A percentile compares a stretch with the other conserved stretches of the same genome.
These are phyloP conservation scores for Lentinula guzmanii DNA, from an alignment of 768 basidiomycete species.

Conservation along the genomic window DNA sequence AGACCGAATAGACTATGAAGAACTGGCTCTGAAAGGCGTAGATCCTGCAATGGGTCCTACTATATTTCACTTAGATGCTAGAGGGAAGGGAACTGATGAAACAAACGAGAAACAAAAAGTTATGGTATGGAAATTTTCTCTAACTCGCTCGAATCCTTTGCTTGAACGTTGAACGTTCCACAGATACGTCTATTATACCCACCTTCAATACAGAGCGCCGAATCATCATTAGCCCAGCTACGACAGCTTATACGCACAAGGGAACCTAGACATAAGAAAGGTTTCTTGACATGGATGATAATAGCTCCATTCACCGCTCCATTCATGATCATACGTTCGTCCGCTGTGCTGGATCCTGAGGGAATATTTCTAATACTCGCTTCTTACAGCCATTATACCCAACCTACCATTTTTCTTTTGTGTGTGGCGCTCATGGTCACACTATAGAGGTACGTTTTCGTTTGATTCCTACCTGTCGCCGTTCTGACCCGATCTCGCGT, in stretches of 20 bases:
- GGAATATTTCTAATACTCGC: too few relatives aligned
- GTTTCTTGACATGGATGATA: slow-evolving; percentile 61
- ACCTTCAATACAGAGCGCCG: slow-evolving; percentile 29
- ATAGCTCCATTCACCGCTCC: slow-evolving; percentile 71
- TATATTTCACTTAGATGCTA: slow-evolving; percentile 19
- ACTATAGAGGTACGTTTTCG: slow-evolving; percentile 56
- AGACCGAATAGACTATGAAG: slow-evolving; percentile 76
- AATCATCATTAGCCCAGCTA: slow-evolving; percentile 39
- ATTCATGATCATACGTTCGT: slow-evolving; percentile 70
- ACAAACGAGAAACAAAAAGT: slow-evolving; percentile 8
- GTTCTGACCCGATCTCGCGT: neutral
- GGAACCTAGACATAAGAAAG: slow-evolving; percentile 58
- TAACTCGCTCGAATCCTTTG: neutral
- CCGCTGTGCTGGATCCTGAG: too few relatives aligned
- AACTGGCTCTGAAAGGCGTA: slow-evolving; percentile 66
- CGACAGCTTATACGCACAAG: slow-evolving; percentile 44
- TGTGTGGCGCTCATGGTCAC: slow-evolving; percentile 80
- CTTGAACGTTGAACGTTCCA: neutral
- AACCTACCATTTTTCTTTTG: slow-evolving; percentile 86
- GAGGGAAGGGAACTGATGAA: slow-evolving; percentile 13
- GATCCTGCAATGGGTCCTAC: slow-evolving; percentile 66
- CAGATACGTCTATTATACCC: slow-evolving; percentile 70
- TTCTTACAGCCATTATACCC: slow-evolving; percentile 60
- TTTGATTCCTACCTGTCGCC: neutral
- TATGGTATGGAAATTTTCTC: slow-evolving; percentile 11